Percentiles rank a stretch among this genome's conserved stretches.
phyloP scores from a whole-genome alignment of 1,284 basidiomycete species.

The Apiotrichum sp. region DNA sequence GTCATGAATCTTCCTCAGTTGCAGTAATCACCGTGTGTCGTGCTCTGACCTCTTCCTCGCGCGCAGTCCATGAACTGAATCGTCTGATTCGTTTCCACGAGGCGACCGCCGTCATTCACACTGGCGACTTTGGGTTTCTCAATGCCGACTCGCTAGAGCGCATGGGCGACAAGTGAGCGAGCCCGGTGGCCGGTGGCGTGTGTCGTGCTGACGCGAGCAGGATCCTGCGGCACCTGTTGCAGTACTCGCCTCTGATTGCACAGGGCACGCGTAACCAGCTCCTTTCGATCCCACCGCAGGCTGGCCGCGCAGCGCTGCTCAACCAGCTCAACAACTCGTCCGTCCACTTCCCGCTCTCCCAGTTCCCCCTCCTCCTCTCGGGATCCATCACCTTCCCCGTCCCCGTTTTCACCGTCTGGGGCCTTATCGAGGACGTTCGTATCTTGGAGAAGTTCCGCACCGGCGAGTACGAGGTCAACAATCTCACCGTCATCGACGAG shows the following conservation, averaged over 20 bases:
- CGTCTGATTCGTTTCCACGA: conserved; percentile 80
- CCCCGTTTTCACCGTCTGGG: conserved; percentile 95
- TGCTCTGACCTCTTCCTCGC: conserved; percentile 9
- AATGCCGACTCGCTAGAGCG: conserved; percentile 74
- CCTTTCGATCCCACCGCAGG: conserved; percentile 60
- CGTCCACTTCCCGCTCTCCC: conserved; percentile 61
- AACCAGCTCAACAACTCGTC: conserved; percentile 55
- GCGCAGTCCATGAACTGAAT: conserved; percentile 66
- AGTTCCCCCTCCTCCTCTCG: conserved; percentile 84
- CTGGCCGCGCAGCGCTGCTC: conserved; percentile 36
- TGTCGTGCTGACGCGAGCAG: conserved; percentile 25
- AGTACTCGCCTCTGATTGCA: conserved; percentile 94
- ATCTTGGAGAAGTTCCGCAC: conserved; percentile 88
- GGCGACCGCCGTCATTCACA: conserved; percentile 93
- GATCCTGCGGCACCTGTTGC: conserved; percentile 89
- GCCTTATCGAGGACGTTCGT: conserved; percentile 91
- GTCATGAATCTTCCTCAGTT: conserved; percentile 6
- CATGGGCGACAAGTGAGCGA: conserved; percentile 72
- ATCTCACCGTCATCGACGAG: conserved; percentile 88
- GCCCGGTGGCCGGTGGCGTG: not conserved
- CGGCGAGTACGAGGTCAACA: conserved; percentile 72
- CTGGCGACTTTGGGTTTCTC: conserved; percentile 99
- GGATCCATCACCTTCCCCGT: conserved; percentile 82
- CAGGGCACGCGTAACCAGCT: conserved; percentile 73
- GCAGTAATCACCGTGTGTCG: not conserved